Evolutionary conservation across 768 basidiomycete genomes (phyloP).

Genomic region (Lactifluus hygrophoroides): DNA sequence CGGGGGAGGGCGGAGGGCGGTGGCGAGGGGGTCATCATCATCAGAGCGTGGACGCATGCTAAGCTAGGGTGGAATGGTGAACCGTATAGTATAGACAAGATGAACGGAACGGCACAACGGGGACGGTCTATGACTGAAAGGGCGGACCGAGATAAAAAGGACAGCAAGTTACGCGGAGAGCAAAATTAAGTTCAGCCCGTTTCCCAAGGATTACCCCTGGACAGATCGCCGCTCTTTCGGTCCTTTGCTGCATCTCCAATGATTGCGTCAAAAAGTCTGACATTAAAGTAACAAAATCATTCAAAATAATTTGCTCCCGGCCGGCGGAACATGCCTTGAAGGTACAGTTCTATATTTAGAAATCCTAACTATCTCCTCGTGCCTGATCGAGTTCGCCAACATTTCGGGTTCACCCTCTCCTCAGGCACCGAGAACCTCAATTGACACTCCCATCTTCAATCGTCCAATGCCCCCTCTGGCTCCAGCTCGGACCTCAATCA

Average conservation of each 20-base stretch:
- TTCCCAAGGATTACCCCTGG: constrained; percentile 3
- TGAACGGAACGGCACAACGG: neutral
- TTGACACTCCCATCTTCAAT: neutral
- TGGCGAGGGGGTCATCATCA: constrained; percentile 38
- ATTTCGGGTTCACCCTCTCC: neutral
- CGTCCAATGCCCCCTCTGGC: too few relatives aligned
- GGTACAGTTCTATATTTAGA: neutral
- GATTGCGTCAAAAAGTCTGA: neutral
- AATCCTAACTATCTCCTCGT: neutral
- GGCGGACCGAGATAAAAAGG: constrained; percentile 6
- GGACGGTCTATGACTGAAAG: neutral
- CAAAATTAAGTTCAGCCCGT: constrained; percentile 1
- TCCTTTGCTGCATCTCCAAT: neutral
- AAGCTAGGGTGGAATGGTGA: neutral
- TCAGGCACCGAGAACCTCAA: constrained; percentile 15
- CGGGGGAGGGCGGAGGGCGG: constrained; percentile 53
- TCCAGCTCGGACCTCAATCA: too few relatives aligned
- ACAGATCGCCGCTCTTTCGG: neutral
- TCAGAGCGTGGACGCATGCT: constrained; percentile 23
- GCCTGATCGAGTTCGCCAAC: constrained; percentile 13
- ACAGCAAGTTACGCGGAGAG: constrained; percentile 1
- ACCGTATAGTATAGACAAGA: neutral
- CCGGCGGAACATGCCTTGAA: neutral
- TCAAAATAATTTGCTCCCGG: neutral
- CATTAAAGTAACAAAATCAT: constrained; percentile 1